Conservation (phyloP, 176 grass and related monocot genomes). For the Leersia perrieri region DNA sequence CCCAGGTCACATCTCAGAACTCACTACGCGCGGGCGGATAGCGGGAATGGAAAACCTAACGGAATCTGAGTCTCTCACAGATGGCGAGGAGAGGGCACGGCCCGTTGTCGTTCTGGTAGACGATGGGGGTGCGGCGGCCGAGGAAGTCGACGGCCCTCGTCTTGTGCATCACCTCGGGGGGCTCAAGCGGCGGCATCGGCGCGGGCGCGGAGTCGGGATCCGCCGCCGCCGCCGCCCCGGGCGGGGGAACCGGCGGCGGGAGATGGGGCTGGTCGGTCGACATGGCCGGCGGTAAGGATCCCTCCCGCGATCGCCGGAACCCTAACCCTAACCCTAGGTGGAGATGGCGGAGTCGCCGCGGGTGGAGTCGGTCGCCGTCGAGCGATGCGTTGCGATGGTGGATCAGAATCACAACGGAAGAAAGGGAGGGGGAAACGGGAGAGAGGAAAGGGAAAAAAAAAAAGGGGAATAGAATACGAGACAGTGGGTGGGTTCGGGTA, state of each 20-base stretch:
- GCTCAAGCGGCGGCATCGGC: constrained; percentile 23
- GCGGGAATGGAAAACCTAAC: not conserved
- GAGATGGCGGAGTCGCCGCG: not conserved
- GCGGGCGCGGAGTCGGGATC: constrained; percentile 14
- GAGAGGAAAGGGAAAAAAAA: not conserved
- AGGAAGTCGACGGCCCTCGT: constrained; percentile 87
- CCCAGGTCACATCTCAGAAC: constrained; percentile 10
- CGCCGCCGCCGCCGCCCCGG: constrained; percentile 20
- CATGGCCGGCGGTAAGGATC: constrained; percentile 37
- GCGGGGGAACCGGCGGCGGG: constrained; percentile 34
- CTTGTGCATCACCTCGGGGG: constrained; percentile 68
- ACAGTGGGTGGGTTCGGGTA: not conserved
- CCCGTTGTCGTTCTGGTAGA: constrained; percentile 99
- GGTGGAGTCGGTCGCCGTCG: constrained; percentile 11
- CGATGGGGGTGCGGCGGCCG: constrained; percentile 76
- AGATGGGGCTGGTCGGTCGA: constrained; percentile 22
- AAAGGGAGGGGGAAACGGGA: not conserved
- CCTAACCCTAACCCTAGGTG: constrained; percentile 30
- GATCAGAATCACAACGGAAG: constrained; percentile 32
- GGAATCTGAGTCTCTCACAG: constrained; percentile 47
- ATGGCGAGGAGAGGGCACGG: constrained; percentile 96
- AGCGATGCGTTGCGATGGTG: not conserved
- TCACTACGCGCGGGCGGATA: too few species aligned
- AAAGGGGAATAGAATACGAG: constrained; percentile 30
- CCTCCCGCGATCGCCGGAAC: constrained; percentile 25